Evolutionary conservation across 2,329 filamentous ascomycete species (phyloP).

Genomic region (Incumbomyces lentus): DNA sequence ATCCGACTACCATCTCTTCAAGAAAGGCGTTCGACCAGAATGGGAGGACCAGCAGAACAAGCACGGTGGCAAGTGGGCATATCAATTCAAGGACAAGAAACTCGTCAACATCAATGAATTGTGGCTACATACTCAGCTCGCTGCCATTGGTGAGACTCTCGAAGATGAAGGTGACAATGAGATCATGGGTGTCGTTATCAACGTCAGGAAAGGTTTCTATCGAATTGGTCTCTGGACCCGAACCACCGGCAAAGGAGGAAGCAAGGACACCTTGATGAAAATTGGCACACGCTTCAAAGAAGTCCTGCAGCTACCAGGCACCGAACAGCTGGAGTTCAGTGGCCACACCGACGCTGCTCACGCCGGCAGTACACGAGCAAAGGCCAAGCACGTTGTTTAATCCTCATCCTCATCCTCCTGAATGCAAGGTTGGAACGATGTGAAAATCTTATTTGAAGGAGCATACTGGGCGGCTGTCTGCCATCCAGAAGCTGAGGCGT

Average conservation of each 20-base stretch:
- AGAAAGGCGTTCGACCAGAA: constrained; percentile 89
- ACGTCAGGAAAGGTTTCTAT: constrained; percentile 97
- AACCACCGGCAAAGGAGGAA: constrained; percentile 83
- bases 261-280: constrained; percentile 68
- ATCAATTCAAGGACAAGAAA: constrained; percentile 94
- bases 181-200: constrained; percentile 95
- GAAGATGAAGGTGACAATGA: constrained; percentile 89
- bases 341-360: constrained; percentile 92
- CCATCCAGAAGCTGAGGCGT: too few relatives aligned
- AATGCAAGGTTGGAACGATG: too few relatives aligned
- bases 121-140: constrained; percentile 95
- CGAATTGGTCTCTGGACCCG: constrained; percentile 96
- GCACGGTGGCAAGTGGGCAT: constrained; percentile 98
- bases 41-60: constrained; percentile 99
- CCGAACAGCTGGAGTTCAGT: constrained; percentile 82
- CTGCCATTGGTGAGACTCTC: constrained; percentile 92
- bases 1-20: constrained; percentile 99
- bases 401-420: neutral
- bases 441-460: too few relatives aligned
- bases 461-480: too few relatives aligned
- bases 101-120: constrained; percentile 83
- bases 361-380: constrained; percentile 85
- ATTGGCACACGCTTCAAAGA: constrained; percentile 92
- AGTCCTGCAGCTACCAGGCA: constrained; percentile 65
- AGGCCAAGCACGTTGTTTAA: constrained; percentile 85